Percentiles rank a stretch among this genome's conserved stretches.
These are phyloP conservation scores for Hypoxylon sp. DNA, from an alignment of 2,329 filamentous ascomycete genomes.

Conservation along the genomic window DNA sequence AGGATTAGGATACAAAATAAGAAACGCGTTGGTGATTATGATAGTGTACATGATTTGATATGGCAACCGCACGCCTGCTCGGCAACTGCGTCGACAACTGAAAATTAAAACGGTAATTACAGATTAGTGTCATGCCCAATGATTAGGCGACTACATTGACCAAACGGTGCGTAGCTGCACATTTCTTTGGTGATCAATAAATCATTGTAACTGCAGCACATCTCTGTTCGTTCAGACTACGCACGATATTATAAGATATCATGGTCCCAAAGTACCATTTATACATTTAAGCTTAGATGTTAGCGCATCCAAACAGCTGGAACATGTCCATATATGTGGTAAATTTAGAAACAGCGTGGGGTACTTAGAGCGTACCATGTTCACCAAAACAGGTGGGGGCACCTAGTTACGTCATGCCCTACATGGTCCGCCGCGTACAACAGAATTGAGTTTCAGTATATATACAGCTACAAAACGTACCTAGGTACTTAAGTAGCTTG, in stretches of 20 bases:
- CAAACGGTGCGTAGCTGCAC: background rate
- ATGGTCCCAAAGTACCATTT: background rate
- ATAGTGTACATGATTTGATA: background rate
- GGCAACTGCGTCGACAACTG: background rate
- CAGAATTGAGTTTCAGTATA: too few relatives aligned
- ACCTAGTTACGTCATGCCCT: background rate
- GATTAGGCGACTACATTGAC: background rate
- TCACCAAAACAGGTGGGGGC: background rate
- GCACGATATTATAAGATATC: background rate
- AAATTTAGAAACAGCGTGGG: slow-evolving; percentile 1
- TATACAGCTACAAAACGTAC: too few relatives aligned
- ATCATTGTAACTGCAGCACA: background rate
- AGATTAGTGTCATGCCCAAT: background rate
- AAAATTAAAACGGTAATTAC: background rate
- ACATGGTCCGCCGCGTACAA: background rate
- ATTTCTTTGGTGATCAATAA: background rate
- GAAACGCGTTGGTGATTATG: background rate
- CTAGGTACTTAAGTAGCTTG: too few relatives aligned
- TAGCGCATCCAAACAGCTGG: background rate
- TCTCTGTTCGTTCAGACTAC: background rate
- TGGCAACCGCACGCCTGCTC: background rate
- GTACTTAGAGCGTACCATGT: background rate
- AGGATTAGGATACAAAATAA: background rate
- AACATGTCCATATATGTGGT: background rate
- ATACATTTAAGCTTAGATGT: background rate